Conservation (phyloP, 2,329 filamentous ascomycete genomes). For the Clarireedia paspali region DNA sequence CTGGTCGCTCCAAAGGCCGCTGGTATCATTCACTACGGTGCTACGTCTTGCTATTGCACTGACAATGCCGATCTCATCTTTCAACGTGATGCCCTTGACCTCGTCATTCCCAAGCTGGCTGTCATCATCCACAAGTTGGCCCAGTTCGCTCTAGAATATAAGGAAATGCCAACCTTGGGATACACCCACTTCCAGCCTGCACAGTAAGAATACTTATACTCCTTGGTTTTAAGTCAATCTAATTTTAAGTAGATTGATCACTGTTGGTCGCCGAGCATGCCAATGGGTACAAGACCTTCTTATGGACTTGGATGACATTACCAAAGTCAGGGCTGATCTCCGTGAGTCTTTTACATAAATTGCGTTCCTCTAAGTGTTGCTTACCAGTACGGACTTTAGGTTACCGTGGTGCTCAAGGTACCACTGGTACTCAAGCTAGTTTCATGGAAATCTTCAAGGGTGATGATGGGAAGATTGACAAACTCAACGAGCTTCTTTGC, state of each 20-base stretch:
- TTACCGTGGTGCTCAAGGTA: constrained; percentile 62
- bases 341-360: not conserved
- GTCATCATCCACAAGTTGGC: constrained; percentile 70
- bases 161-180: constrained; percentile 62
- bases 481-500: constrained; percentile 49
- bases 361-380: not conserved
- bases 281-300: constrained; percentile 68
- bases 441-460: constrained; percentile 41
- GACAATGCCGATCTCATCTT: constrained; percentile 76
- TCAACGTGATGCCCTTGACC: constrained; percentile 56
- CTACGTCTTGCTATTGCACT: constrained; percentile 20
- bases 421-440: constrained; percentile 38
- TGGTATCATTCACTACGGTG: constrained; percentile 72
- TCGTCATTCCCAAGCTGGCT: constrained; percentile 72
- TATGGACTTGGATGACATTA: constrained; percentile 68
- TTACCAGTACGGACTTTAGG: not conserved
- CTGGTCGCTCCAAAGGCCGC: constrained; percentile 66
- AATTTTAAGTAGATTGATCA: constrained; percentile 25
- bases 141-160: constrained; percentile 65
- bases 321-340: constrained; percentile 53
- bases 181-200: constrained; percentile 69
- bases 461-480: constrained; percentile 43
- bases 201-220: constrained; percentile 28
- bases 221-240: not conserved
- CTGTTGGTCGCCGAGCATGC: constrained; percentile 38